Percentiles rank a stretch among this genome's conserved stretches.
These are phyloP conservation scores for Colletotrichum endophyticum DNA, from an alignment of 2,329 filamentous ascomycete species.

Conservation along the genomic window DNA sequence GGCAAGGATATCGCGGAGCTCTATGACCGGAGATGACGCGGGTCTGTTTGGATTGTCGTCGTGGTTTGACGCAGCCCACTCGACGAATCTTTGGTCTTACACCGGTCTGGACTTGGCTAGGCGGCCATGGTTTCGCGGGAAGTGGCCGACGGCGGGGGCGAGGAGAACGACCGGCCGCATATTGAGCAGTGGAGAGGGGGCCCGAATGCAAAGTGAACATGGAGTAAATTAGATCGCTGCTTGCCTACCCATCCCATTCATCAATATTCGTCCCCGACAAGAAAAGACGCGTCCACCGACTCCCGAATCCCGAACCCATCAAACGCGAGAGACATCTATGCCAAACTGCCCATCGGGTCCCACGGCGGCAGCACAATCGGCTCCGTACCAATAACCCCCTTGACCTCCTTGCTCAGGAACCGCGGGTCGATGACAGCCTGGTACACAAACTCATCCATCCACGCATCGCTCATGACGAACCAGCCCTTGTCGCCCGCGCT, in stretches of 20 bases:
- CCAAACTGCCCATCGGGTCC: slow-evolving; percentile 81
- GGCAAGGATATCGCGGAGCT: neutral
- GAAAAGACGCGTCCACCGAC: neutral
- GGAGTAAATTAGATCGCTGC: neutral
- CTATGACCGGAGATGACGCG: neutral
- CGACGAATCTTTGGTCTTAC: neutral
- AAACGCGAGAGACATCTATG: slow-evolving; percentile 40
- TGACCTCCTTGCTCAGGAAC: slow-evolving; percentile 68
- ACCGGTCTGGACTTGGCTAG: neutral
- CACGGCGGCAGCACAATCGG: slow-evolving; percentile 76
- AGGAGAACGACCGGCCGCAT: neutral
- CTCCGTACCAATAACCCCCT: slow-evolving; percentile 72
- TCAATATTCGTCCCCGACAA: neutral
- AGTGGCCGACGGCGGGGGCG: neutral
- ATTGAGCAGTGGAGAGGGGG: neutral
- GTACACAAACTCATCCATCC: slow-evolving; percentile 83
- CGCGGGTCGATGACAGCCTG: slow-evolving; percentile 83
- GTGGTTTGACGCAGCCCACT: neutral
- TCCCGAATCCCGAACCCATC: neutral
- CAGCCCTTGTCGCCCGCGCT: slow-evolving; percentile 76
- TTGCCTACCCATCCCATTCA: neutral
- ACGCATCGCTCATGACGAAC: slow-evolving; percentile 86
- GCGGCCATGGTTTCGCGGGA: neutral
- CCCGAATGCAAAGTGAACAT: neutral
- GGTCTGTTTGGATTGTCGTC: too few species aligned